Percentiles rank a stretch among this genome's conserved stretches.
Conservation (phyloP, 441 rosid genomes). For the Adansonia gregorii region DNA sequence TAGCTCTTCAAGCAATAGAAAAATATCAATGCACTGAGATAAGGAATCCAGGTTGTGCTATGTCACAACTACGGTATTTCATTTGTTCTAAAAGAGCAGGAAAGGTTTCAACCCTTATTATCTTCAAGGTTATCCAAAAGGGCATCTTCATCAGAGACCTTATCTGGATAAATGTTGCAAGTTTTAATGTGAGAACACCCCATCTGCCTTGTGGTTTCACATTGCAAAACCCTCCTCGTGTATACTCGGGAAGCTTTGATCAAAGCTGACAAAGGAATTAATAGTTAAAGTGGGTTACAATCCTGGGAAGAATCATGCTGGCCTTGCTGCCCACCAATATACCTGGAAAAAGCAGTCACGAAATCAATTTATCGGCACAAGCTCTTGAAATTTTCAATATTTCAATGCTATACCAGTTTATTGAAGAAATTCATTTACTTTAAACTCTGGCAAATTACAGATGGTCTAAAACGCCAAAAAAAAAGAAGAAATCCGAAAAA, state of each 20-base stretch:
- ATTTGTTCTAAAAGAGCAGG: not conserved
- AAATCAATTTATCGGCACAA: not conserved
- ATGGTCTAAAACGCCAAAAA: not conserved
- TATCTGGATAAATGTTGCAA: conserved; percentile 1
- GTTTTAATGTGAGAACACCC: not conserved
- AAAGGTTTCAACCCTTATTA: conserved; percentile 15
- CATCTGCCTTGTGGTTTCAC: not conserved
- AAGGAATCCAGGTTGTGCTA: not conserved
- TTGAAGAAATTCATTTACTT: conserved; percentile 13
- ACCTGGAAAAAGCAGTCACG: conserved; percentile 2
- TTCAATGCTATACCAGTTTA: not conserved
- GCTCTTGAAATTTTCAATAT: not conserved
- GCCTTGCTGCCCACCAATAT: not conserved
- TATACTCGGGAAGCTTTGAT: not conserved
- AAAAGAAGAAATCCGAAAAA: not conserved
- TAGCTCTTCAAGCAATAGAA: not conserved
- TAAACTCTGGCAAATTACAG: not conserved
- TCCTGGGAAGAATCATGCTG: conserved; percentile 2
- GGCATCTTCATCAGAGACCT: conserved; percentile 14
- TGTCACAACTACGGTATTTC: not conserved
- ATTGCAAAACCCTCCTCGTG: not conserved
- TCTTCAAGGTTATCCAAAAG: conserved; percentile 14
- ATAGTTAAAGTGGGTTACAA: not conserved
- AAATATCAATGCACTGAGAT: not conserved
- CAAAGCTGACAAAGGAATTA: conserved; percentile 11